These are phyloP conservation scores for Talaromyces sp. DNA, from an alignment of 2,329 filamentous ascomycete genomes.

Conservation along the genomic window DNA sequence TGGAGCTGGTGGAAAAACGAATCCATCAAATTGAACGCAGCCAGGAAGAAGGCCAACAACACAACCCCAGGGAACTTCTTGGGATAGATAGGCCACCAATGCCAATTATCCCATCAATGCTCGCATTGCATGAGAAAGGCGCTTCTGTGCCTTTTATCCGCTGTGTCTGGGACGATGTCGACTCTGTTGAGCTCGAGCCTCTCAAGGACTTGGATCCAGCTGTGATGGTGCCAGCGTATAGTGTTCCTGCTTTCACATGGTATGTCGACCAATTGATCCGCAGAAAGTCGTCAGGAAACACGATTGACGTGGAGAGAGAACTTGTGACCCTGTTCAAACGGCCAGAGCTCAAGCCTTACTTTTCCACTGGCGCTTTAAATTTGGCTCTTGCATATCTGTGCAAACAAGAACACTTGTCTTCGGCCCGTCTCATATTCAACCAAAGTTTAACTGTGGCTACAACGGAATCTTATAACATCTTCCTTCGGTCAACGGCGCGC, in stretches of 20 bases:
- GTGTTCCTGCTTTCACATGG: slow-evolving; percentile 30
- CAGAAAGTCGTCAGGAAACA: slow-evolving; percentile 11
- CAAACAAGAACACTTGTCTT: slow-evolving; percentile 23
- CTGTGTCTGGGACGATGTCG: slow-evolving; percentile 20
- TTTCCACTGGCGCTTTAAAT: slow-evolving; percentile 40
- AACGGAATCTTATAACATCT: slow-evolving; percentile 40
- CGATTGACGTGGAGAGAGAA: not conserved
- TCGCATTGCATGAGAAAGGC: slow-evolving; percentile 17
- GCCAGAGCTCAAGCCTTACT: slow-evolving; percentile 20
- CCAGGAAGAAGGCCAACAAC: slow-evolving; percentile 11
- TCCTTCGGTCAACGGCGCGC: slow-evolving; percentile 33
- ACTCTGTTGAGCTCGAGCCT: not conserved
- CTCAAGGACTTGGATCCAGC: not conserved
- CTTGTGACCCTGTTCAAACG: slow-evolving; percentile 24
- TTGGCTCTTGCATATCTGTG: slow-evolving; percentile 33
- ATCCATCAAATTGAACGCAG: slow-evolving; percentile 15
- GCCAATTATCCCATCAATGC: slow-evolving; percentile 25
- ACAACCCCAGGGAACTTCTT: not conserved
- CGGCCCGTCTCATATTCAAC: slow-evolving; percentile 29
- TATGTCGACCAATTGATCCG: slow-evolving; percentile 34
- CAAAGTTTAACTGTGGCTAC: slow-evolving; percentile 30
- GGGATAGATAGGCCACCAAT: slow-evolving; percentile 16
- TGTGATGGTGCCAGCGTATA: slow-evolving; percentile 14
- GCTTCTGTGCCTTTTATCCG: slow-evolving; percentile 23
- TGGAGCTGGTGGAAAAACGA: slow-evolving; percentile 24